Evolutionary conservation across 2,329 filamentous ascomycete species (phyloP).

Genomic region (Neocatenulostroma microsporum): DNA sequence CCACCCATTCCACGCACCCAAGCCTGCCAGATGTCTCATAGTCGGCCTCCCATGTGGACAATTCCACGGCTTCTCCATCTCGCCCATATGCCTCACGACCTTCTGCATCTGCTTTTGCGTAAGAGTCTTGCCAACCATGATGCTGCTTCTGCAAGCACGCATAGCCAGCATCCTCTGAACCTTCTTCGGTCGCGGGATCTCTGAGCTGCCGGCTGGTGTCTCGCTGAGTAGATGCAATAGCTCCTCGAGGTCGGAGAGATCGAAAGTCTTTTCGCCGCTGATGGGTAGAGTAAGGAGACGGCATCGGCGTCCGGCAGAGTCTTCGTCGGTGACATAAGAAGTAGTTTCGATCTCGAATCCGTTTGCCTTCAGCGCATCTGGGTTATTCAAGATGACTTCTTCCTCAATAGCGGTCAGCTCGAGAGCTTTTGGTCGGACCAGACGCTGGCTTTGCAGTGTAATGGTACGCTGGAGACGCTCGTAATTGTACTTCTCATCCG

Average conservation of each 20-base stretch:
- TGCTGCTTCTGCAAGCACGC: conserved; percentile 86
- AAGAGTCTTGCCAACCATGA: conserved; percentile 91
- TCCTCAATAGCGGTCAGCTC: conserved; percentile 89
- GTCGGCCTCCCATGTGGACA: conserved; percentile 94
- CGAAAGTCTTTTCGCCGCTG: conserved; percentile 83
- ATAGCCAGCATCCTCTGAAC: conserved; percentile 95
- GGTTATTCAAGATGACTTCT: conserved; percentile 76
- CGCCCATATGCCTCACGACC: conserved; percentile 84
- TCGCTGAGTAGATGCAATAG: conserved; percentile 77
- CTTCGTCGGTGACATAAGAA: conserved; percentile 38
- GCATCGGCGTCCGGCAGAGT: conserved; percentile 51
- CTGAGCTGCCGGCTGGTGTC: conserved; percentile 37
- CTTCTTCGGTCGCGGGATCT: conserved; percentile 68
- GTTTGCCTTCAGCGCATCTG: conserved; percentile 68
- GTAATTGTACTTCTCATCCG: conserved; percentile 98
- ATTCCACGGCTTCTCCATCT: conserved; percentile 97
- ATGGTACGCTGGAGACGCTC: conserved; percentile 79
- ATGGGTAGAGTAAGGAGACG: conserved; percentile 73
- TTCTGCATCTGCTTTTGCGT: conserved; percentile 71
- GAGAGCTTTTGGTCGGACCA: conserved; percentile 75
- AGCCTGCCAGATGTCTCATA: conserved; percentile 81
- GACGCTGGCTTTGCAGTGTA: conserved; percentile 75
- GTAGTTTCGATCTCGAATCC: conserved; percentile 73
- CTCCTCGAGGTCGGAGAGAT: conserved; percentile 76
- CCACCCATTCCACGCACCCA: conserved; percentile 60